A percentile compares a stretch with the other conserved stretches of the same genome.
phyloP scores from a whole-genome alignment of 495 filamentous ascomycete genomes.

The Pseudevernia furfuracea region DNA sequence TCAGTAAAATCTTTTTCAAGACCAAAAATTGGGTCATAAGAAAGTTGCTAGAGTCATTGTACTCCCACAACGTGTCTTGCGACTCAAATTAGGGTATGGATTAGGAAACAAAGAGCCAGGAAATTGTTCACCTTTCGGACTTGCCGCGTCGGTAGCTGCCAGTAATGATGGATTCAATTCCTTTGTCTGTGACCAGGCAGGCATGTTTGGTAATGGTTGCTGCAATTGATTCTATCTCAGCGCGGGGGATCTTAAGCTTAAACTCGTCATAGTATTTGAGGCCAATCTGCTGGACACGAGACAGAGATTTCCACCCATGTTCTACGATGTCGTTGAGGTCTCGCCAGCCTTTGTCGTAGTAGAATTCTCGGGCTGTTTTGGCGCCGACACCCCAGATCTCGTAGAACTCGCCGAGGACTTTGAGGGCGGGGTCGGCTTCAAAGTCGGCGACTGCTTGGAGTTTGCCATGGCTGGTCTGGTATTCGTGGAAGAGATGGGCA shows the following conservation, averaged over 20 bases:
- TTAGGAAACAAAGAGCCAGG: neutral
- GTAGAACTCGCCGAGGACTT: constrained; percentile 60
- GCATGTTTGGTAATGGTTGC: constrained; percentile 56
- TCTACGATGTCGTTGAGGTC: constrained; percentile 80
- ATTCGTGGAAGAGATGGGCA: constrained; percentile 71
- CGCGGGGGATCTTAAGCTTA: constrained; percentile 56
- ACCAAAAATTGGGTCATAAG: neutral
- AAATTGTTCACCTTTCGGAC: constrained; percentile 28
- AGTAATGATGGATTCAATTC: constrained; percentile 65
- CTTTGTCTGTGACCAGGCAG: constrained; percentile 37
- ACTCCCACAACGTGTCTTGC: neutral
- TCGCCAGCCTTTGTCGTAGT: constrained; percentile 65
- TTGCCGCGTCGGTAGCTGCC: constrained; percentile 87
- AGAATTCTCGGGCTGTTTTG: constrained; percentile 75
- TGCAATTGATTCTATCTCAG: constrained; percentile 66
- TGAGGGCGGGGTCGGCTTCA: constrained; percentile 55
- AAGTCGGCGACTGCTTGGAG: constrained; percentile 57
- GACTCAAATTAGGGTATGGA: neutral
- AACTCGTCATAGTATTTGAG: constrained; percentile 92
- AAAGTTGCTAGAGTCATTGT: neutral
- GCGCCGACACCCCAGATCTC: constrained; percentile 87
- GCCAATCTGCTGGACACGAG: constrained; percentile 82
- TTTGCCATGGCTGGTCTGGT: constrained; percentile 48
- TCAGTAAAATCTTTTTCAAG: neutral
- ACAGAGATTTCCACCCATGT: constrained; percentile 67